Percentiles rank a stretch among this genome's conserved stretches.
phyloP scores from a whole-genome alignment of 1,284 basidiomycete genomes.

The Meira miltonrushii region DNA sequence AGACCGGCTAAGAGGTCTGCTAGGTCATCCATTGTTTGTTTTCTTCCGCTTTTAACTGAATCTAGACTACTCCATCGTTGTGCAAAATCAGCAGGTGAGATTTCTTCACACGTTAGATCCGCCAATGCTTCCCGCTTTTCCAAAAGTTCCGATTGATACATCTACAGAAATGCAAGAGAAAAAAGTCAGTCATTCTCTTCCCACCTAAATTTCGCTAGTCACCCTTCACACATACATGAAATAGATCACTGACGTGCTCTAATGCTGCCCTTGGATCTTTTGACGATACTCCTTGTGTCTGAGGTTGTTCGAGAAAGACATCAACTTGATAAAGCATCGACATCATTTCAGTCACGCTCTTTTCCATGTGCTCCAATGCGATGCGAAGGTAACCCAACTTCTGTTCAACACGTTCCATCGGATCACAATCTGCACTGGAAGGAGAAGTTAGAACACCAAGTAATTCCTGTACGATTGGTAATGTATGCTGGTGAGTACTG shows the following conservation, averaged over 20 bases:
- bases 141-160: constrained; percentile 40
- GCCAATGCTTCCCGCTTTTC: constrained; percentile 40
- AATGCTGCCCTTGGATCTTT: constrained; percentile 40
- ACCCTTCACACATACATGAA: constrained; percentile 34
- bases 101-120: constrained; percentile 48
- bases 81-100: constrained; percentile 25
- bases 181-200: neutral
- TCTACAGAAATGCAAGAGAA: constrained; percentile 18
- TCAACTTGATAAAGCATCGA: constrained; percentile 36
- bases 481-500: neutral
- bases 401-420: constrained; percentile 7
- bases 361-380: constrained; percentile 17
- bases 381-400: constrained; percentile 14
- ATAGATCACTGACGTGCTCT: constrained; percentile 31
- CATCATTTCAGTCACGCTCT: constrained; percentile 18
- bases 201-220: neutral
- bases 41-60: constrained; percentile 30
- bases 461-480: constrained; percentile 1
- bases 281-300: constrained; percentile 7
- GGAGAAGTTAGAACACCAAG: neutral
- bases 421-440: neutral
- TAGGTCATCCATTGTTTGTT: constrained; percentile 46
- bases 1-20: constrained; percentile 42
- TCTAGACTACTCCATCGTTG: constrained; percentile 28
- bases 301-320: constrained; percentile 19